Base-by-base conservation (phyloP, 805 yeast genomes). In the Kodamaea lidongshanica region DNA sequence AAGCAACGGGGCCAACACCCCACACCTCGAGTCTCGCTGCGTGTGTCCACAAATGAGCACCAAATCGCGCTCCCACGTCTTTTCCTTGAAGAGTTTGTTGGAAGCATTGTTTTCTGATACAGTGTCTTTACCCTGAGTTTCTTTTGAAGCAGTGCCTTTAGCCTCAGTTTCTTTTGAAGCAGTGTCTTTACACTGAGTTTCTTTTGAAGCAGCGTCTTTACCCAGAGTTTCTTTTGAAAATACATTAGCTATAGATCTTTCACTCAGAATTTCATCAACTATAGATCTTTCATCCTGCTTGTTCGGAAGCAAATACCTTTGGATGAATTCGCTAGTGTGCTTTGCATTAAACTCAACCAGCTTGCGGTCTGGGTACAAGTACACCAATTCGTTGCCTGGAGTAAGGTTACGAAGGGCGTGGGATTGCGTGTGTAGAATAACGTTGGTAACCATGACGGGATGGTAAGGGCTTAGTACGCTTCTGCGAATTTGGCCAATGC, bases 21-120 rank as follows among this genome's bases (percentile, higher is more conserved):
- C 89, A 55, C 92, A 81, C 28, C 92, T 48, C 0, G 61, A 51
- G 46, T 81, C 92, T 38, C 89, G 49, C 25, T 68, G 51, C 0
- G 63, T 44, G 45, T 81, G 92, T 0, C 85, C 88, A 53, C 92
- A 81, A 1, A 78, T 67, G 16, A 79, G 50, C 1, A 77, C 54
- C 22, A 70, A 39, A 24, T 25, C 17, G n/a, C n/a, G n/a, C n/a
- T n/a, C n/a, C n/a, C n/a, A n/a, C n/a, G n/a, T n/a, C n/a, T n/a
- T n/a, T n/a, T n/a, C n/a, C n/a, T n/a, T n/a, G n/a, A n/a, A n/a
- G n/a, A n/a, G n/a, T n/a, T n/a, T n/a, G n/a, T n/a, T n/a, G n/a
- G n/a, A n/a, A n/a, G n/a, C n/a, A n/a, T n/a, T n/a, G n/a, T n/a
- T n/a, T n/a, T n/a, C n/a, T 37, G 25, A 38, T 17, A 17, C 34